Conservation (phyloP, 2,329 filamentous ascomycete genomes). For the Colletotrichum chlorophyti region DNA sequence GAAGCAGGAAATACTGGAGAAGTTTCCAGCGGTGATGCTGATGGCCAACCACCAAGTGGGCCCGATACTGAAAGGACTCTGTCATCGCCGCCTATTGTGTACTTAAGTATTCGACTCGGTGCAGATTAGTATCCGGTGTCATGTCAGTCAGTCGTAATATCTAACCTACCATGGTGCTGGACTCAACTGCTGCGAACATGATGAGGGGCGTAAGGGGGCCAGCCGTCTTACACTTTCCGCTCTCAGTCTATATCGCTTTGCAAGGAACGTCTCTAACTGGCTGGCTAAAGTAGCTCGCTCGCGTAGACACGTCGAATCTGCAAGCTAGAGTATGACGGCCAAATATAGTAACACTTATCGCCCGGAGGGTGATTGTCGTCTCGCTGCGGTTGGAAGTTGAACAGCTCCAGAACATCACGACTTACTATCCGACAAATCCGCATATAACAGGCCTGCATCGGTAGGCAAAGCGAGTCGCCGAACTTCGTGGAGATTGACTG, state of each 20-base stretch:
- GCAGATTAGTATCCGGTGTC: not conserved
- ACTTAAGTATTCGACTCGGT: not conserved
- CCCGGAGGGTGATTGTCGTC: slow-evolving; percentile 12
- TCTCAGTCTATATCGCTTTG: not conserved
- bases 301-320: not conserved
- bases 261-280: slow-evolving; percentile 6
- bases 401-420: not conserved
- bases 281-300: not conserved
- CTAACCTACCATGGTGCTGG: too few species aligned
- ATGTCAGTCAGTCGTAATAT: slow-evolving; percentile 22
- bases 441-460: slow-evolving; percentile 6
- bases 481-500: not conserved
- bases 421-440: not conserved
- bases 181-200: not conserved
- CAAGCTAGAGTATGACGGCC: not conserved
- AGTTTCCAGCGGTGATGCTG: slow-evolving; percentile 5
- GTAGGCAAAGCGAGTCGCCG: slow-evolving; percentile 2
- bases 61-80: too few species aligned
- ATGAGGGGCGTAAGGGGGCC: not conserved
- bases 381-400: slow-evolving; percentile 10
- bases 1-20: slow-evolving; percentile 23
- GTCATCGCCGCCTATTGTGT: not conserved
- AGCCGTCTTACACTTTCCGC: slow-evolving; percentile 6
- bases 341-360: slow-evolving; percentile 24
- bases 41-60: slow-evolving; percentile 8